phyloP scores from a whole-genome alignment of 371 early-diverging fungal genomes.

The Mucor piriformis region DNA sequence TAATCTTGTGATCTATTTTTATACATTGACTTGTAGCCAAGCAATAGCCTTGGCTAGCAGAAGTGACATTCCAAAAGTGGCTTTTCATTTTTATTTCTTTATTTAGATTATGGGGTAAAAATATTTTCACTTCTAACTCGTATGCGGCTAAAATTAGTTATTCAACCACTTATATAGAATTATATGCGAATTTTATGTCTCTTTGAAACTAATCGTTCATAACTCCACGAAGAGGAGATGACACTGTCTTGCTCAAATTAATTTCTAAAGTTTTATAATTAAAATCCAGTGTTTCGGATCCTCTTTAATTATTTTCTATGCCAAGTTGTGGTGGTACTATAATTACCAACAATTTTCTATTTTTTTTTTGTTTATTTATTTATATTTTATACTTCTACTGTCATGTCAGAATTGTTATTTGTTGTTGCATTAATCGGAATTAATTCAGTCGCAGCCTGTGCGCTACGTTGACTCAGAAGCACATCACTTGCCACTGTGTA shows the following conservation, averaged over 20 bases:
- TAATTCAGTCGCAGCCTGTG: constrained; percentile 11
- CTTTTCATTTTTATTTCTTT: constrained; percentile 1
- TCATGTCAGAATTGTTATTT: constrained; percentile 12
- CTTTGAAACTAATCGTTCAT: constrained; percentile 40
- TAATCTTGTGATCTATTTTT: constrained; percentile 15
- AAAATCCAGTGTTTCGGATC: background rate
- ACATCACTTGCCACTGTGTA: constrained; percentile 4
- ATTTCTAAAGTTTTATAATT: constrained; percentile 1
- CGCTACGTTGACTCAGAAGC: constrained; percentile 8
- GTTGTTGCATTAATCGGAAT: constrained; percentile 9
- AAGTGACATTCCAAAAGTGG: background rate
- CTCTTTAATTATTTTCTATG: background rate
- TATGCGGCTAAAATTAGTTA: background rate
- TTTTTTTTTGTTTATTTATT: background rate
- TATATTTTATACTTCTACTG: constrained; percentile 18
- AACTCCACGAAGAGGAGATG: constrained; percentile 21
- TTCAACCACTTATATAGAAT: background rate
- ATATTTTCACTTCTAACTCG: constrained; percentile 1
- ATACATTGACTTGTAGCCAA: background rate
- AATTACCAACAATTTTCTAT: background rate
- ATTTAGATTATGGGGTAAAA: background rate
- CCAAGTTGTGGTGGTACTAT: constrained; percentile 16
- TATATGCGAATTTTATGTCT: constrained; percentile 14
- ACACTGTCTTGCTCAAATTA: constrained; percentile 40
- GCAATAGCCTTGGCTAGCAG: background rate